A percentile compares a stretch with the other conserved stretches of the same genome.
Evolutionary conservation across 2,329 filamentous ascomycete genomes (phyloP).

Genomic region (Neopestalotiopsis sp.): DNA sequence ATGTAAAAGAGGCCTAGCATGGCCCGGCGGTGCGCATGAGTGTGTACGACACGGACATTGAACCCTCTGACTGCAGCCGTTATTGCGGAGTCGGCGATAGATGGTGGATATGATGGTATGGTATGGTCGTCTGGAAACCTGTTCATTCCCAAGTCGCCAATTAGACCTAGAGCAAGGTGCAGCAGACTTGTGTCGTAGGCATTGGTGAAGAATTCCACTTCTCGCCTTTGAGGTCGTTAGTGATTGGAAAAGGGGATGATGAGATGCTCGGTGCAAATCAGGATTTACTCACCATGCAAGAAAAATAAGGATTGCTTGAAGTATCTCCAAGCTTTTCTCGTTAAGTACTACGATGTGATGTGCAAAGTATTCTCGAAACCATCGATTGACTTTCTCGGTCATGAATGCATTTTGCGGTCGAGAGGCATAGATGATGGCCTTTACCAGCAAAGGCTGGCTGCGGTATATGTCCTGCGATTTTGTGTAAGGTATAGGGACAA

Average conservation of each 20-base stretch:
- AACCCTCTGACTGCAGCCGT: not conserved
- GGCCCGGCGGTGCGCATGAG: not conserved
- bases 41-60: not conserved
- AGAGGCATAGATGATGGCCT: slow-evolving; percentile 1
- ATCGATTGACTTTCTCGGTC: not conserved
- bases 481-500: not conserved
- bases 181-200: slow-evolving; percentile 3
- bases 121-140: not conserved
- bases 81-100: not conserved
- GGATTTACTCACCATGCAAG: not conserved
- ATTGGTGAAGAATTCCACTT: not conserved
- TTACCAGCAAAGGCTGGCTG: not conserved
- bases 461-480: not conserved
- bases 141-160: slow-evolving; percentile 1
- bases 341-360: not conserved
- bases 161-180: not conserved
- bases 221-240: not conserved
- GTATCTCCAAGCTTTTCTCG: slow-evolving; percentile 1
- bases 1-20: slow-evolving; percentile 8
- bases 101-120: not conserved
- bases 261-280: not conserved
- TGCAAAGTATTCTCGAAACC: slow-evolving; percentile 9
- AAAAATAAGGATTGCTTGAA: not conserved
- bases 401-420: not conserved
- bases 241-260: too few species aligned